Evolutionary conservation across 2,329 filamentous ascomycete genomes (phyloP), one percentile per base, ranked within the genome.

Genomic region (Aspergillus oerlinghausenensis): DNA sequence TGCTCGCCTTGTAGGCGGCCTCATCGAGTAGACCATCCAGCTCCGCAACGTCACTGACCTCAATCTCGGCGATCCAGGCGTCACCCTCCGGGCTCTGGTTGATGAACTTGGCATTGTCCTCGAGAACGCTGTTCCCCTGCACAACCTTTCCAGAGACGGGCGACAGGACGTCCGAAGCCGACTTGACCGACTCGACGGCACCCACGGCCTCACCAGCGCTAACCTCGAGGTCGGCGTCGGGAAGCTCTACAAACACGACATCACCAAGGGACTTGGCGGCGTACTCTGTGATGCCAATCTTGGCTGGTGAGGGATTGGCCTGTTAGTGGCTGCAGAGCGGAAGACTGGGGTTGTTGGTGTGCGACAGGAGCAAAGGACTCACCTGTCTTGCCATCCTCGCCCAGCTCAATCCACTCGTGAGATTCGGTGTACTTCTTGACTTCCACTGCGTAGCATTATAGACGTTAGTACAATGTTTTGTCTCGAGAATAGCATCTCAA

Each of bases 131-230:
- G 79, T 99, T 99, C 68, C 87, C 81, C 69, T 88, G 84, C 40
- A 84, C 82, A 59, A 99, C 85, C 65, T 79, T 88, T 71, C 93
- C 93, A 52, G 82, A 79, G 64, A 97, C 84, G 19, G 94, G 94
- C 14, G 91, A 87, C 79, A 96, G 88, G 80, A 99, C 96, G 74
- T 99, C 94, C 62, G 90, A 93, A n/a, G 94, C 94, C 61, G 89
- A 94, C 83, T 99, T 99, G 76, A 99, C 94, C 2, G 92, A 97
- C 81, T 99, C 94, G 67, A 99, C 93, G 59, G 93, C 92, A 65
- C 94, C 94, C 65, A 97, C 89, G 63, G 88, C 82, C 71, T 97
- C 93, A 68, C 92, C 92, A 56, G 86, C 83, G 57, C 77, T 76
- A 60, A 96, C 83, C 67, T 88, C 84, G 65, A 86, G 79, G 63